Evolutionary conservation across 2,329 filamentous ascomycete genomes (phyloP).

Genomic region (Penicillium sp.): DNA sequence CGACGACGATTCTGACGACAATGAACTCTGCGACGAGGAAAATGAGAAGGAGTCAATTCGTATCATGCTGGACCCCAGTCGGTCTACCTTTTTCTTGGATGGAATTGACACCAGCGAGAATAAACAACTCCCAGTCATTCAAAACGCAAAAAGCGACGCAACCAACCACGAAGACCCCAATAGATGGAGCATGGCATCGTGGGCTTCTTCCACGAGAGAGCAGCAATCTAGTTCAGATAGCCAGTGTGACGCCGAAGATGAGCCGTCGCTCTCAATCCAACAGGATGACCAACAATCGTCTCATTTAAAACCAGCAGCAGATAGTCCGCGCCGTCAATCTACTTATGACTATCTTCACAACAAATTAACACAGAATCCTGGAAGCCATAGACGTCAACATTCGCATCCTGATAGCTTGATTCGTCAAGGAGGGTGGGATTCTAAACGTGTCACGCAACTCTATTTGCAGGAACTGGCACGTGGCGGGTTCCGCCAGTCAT

Average conservation of each 20-base stretch:
- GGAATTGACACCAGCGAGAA: constrained; percentile 28
- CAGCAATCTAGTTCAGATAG: constrained; percentile 29
- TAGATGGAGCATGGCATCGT: constrained; percentile 44
- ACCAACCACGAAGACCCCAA: constrained; percentile 23
- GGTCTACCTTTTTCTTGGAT: constrained; percentile 39
- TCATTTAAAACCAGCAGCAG: neutral
- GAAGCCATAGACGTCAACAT: constrained; percentile 32
- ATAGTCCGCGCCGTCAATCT: neutral
- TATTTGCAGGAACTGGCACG: constrained; percentile 49
- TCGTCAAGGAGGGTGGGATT: constrained; percentile 52
- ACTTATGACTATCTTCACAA: constrained; percentile 8
- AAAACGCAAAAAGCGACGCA: constrained; percentile 18
- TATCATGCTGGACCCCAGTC: constrained; percentile 47
- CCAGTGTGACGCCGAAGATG: constrained; percentile 34
- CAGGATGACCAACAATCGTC: constrained; percentile 6
- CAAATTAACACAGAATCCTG: constrained; percentile 40
- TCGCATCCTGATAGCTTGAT: constrained; percentile 46
- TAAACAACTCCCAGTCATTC: constrained; percentile 23
- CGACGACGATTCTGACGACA: constrained; percentile 32
- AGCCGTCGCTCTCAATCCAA: constrained; percentile 24
- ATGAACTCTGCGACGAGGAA: constrained; percentile 39
- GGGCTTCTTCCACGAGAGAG: constrained; percentile 40
- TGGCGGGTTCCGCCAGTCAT: constrained; percentile 24
- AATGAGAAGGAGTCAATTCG: constrained; percentile 50
- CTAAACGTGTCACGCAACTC: constrained; percentile 52